Evolutionary conservation across 768 basidiomycete genomes (phyloP), one percentile per base, ranked within the genome.

Genomic region (Megacollybia marginata): DNA sequence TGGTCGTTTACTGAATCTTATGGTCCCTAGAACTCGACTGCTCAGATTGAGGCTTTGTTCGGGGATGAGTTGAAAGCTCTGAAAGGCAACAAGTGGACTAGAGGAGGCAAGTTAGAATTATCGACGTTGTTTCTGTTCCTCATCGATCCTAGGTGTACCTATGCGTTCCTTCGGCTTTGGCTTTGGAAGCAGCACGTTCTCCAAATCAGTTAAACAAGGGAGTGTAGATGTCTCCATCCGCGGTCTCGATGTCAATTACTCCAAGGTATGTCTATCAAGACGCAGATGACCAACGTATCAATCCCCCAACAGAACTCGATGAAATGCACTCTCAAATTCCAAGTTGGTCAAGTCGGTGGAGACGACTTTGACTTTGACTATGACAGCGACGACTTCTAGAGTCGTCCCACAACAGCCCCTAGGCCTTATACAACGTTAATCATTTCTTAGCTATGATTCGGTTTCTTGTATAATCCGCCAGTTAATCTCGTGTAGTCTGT

Each of bases 311-410:
- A 28, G 57, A 71, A 70, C 55, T 62, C 57, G 47, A 61, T 71
- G 60, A 71, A 72, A 50, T 70, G 68, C 57, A 60, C 61, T n/a
- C 49, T 70, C 47, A 72, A 73, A 54, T 65, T 71, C 49, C 65
- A 69, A 48, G 64, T 72, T 31, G 55, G 16, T 5, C 53, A 62
- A 44, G 46, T 44, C 16, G 62, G 59, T 15, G 60, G 59, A 13
- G 53, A 54, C 20, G 52, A 54, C 19, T 28, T n/a, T n/a, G 42
- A 16, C 33, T 35, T 43, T 54, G 50, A 4, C 16, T 13, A 36
- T 34, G 28, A 47, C 34, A 31, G 44, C 15, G 44, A 23, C 15
- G 44, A 23, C 44, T 40, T 15, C 5, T 40, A 40, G 16, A 38
- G 23, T 28, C 23, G 6, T 28, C 23, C 23, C 23, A 6, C 6